phyloP scores from a whole-genome alignment of 1,284 basidiomycete genomes.

The Ceratobasidium sp. region DNA sequence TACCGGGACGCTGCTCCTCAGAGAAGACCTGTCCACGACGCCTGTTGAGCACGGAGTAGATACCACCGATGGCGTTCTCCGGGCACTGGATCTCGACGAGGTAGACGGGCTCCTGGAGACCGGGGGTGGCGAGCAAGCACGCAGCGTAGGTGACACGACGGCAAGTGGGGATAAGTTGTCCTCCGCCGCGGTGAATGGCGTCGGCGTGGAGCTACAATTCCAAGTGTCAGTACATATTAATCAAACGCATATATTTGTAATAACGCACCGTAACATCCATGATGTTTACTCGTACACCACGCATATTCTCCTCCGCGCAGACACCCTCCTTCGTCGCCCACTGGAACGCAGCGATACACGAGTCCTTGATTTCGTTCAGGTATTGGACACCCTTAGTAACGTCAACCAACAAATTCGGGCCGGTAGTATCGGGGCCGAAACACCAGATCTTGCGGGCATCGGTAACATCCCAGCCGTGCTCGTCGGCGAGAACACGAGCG shows the following conservation, averaged over 20 bases:
- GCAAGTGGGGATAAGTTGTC: constrained; percentile 95
- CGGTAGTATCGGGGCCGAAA: constrained; percentile 98
- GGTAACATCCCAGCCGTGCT: constrained; percentile 98
- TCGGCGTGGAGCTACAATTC: constrained; percentile 86
- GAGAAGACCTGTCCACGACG: constrained; percentile 99
- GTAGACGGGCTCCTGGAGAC: constrained; percentile 97
- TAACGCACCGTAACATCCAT: constrained; percentile 89
- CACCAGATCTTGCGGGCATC: constrained; percentile 99
- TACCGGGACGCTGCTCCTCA: constrained; percentile 96
- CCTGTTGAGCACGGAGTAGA: constrained; percentile 95
- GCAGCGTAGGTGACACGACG: constrained; percentile 98
- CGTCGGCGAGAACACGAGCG: constrained; percentile 95
- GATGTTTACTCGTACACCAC: constrained; percentile 96
- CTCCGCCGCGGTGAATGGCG: constrained; percentile 99
- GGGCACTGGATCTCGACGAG: constrained; percentile 99
- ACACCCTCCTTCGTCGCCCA: constrained; percentile 97
- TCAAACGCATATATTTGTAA: neutral
- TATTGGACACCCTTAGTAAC: constrained; percentile 99
- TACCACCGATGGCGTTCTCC: constrained; percentile 97
- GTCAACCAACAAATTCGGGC: constrained; percentile 97
- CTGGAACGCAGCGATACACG: constrained; percentile 98
- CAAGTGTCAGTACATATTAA: constrained; percentile 41
- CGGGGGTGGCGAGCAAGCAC: constrained; percentile 89
- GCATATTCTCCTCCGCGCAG: constrained; percentile 97
- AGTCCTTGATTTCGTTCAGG: constrained; percentile 99